Evolutionary conservation across 345 rosid species (phyloP), one percentile per base, ranked within the genome.

Genomic region (Conringia planisiliqua): DNA sequence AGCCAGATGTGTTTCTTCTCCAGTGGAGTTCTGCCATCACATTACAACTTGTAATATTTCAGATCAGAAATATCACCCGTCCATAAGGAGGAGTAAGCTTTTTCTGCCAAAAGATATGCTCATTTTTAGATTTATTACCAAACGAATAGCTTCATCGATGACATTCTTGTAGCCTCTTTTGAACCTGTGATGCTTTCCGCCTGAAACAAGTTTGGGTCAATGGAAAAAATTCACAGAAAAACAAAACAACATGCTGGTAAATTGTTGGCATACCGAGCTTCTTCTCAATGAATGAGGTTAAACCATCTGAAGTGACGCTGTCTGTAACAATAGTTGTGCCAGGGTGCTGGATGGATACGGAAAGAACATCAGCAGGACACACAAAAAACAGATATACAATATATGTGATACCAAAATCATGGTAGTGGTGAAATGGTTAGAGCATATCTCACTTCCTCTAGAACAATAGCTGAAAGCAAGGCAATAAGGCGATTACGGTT

Each of bases 91-190:
- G 13, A 38, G 16, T 26, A 24, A 4, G 13, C 38, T 46, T 59
- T 33, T 44, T 27, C 63, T 58, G 40, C 61, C 30, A 5, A 46
- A 11, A 65, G 58, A 32, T 12, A 22, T 65, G 44, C 27, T 47
- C 29, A 50, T 46, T 26, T 5, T 26, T 5, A 62, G 29, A 70
- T 64, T 64, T 58, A 5, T 86, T 81, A 95, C 99, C 97, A 95
- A 80, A 54, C 90, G 93, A 71, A 88, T 87, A 50, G 96, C 98
- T 83, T 95, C 99, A 73, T 95, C 98, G 13, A 92, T 95, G 54
- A 95, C 99, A 88, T 95, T 95, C 68, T 92, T 90, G 70, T 95
- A 95, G 59, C 98, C 99, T 84, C 98, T 86, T 81, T 89, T 95
- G 85, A 95, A 95, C 71, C 99, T 86, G 74, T 81, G 98, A 76